Evolutionary conservation across 2,329 filamentous ascomycete species (phyloP).

Genomic region (Verticillium nubilum): DNA sequence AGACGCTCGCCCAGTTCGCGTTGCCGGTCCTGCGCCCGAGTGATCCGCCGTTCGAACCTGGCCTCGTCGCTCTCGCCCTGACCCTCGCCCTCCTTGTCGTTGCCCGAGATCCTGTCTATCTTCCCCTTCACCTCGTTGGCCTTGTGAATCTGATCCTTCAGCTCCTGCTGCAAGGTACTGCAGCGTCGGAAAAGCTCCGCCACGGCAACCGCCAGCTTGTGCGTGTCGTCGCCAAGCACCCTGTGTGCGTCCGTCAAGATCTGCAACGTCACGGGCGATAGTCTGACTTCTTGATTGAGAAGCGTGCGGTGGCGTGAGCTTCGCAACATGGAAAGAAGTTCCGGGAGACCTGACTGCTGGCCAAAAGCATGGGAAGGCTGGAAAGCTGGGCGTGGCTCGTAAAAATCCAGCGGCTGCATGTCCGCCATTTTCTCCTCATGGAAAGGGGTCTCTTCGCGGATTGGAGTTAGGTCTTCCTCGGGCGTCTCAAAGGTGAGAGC

Average conservation of each 20-base stretch:
- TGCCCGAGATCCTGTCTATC: constrained; percentile 61
- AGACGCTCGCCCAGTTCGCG: constrained; percentile 52
- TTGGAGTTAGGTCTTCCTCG: constrained; percentile 42
- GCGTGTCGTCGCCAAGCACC: constrained; percentile 63
- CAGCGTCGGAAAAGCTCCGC: constrained; percentile 70
- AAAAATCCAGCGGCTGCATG: constrained; percentile 45
- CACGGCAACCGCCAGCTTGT: constrained; percentile 61
- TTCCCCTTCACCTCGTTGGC: constrained; percentile 60
- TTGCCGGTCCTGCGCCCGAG: constrained; percentile 49
- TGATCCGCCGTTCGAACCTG: constrained; percentile 54
- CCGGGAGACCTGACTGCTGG: constrained; percentile 48
- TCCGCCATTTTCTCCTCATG: constrained; percentile 35
- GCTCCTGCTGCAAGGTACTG: constrained; percentile 60
- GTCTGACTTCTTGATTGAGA: constrained; percentile 61
- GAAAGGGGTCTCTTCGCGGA: constrained; percentile 35
- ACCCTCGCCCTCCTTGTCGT: constrained; percentile 45
- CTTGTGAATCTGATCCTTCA: constrained; percentile 61
- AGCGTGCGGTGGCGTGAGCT: constrained; percentile 56
- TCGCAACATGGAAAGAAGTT: constrained; percentile 49
- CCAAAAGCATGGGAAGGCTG: constrained; percentile 58
- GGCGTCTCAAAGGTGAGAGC: constrained; percentile 55
- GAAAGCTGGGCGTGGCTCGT: constrained; percentile 61
- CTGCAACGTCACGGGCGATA: constrained; percentile 65
- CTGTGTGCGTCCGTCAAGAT: constrained; percentile 70
- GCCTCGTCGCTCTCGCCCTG: constrained; percentile 46